phyloP scores from a whole-genome alignment of 345 rosid species.

The Citrus reticulata region DNA sequence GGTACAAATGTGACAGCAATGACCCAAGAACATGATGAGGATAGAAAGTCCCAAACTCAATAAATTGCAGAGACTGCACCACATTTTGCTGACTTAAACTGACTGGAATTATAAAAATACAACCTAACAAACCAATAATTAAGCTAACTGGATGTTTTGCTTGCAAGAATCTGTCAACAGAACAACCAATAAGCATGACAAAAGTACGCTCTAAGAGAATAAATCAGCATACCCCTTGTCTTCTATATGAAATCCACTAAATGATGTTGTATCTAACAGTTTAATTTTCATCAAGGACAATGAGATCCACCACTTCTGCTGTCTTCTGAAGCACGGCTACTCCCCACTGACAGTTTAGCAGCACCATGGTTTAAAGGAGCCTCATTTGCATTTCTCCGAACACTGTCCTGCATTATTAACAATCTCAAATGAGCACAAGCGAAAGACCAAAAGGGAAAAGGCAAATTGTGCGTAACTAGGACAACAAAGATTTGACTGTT shows the following conservation, averaged over 20 bases:
- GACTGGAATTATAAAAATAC: background rate
- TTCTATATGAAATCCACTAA: background rate
- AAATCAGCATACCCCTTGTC: background rate
- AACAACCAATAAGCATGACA: background rate
- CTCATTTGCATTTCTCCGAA: background rate
- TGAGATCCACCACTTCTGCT: background rate
- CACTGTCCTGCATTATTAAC: background rate
- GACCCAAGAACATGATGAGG: background rate
- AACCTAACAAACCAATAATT: background rate
- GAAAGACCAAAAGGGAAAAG: background rate
- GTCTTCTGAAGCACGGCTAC: background rate
- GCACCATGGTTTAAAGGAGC: background rate
- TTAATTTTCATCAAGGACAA: background rate
- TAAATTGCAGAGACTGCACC: background rate
- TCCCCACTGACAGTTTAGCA: background rate
- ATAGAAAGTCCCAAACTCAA: background rate
- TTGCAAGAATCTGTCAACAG: background rate
- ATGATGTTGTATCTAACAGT: background rate
- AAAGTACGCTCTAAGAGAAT: background rate
- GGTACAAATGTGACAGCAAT: background rate
- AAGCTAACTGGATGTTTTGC: background rate
- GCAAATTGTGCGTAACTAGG: background rate
- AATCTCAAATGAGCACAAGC: background rate
- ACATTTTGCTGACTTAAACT: background rate
- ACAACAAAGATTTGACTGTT: background rate